Evolutionary conservation across 345 rosid species (phyloP).

Genomic region (Heritiera fomes): DNA sequence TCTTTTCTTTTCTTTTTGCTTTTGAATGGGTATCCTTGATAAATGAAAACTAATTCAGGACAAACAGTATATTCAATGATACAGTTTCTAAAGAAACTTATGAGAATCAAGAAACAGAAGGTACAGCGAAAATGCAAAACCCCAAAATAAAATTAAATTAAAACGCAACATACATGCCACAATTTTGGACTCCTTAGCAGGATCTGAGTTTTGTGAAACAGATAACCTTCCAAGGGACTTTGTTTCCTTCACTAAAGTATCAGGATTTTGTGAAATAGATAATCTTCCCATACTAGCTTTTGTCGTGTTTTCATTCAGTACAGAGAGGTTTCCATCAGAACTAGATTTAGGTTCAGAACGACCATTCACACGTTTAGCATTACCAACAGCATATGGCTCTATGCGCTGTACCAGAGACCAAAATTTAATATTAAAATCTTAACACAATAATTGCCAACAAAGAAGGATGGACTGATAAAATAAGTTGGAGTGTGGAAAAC

Average conservation of each 20-base stretch:
- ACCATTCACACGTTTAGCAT: conserved; percentile 45
- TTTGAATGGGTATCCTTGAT: not conserved
- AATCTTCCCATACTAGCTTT: conserved; percentile 57
- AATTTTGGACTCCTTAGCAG: conserved; percentile 63
- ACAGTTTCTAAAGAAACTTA: not conserved
- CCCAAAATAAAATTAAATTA: not conserved
- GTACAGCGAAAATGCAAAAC: conserved; percentile 4
- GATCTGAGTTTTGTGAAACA: conserved; percentile 80
- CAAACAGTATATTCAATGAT: not conserved
- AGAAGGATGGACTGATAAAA: conserved; percentile 20
- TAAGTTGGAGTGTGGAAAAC: conserved; percentile 12
- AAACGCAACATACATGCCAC: conserved; percentile 51
- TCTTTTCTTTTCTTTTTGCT: not conserved
- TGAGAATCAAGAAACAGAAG: not conserved
- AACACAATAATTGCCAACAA: conserved; percentile 24
- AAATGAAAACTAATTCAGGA: conserved; percentile 4
- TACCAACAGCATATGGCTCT: conserved; percentile 70
- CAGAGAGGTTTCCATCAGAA: conserved; percentile 55
- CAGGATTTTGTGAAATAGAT: conserved; percentile 56
- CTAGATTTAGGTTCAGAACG: conserved; percentile 60
- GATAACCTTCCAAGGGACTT: conserved; percentile 83
- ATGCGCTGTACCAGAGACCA: conserved; percentile 51
- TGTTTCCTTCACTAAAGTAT: conserved; percentile 62
- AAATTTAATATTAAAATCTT: conserved; percentile 22
- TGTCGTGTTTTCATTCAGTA: conserved; percentile 55